These are phyloP conservation scores for Arachnomyces sp. DNA, from an alignment of 2,329 filamentous ascomycete genomes.

Conservation along the genomic window DNA sequence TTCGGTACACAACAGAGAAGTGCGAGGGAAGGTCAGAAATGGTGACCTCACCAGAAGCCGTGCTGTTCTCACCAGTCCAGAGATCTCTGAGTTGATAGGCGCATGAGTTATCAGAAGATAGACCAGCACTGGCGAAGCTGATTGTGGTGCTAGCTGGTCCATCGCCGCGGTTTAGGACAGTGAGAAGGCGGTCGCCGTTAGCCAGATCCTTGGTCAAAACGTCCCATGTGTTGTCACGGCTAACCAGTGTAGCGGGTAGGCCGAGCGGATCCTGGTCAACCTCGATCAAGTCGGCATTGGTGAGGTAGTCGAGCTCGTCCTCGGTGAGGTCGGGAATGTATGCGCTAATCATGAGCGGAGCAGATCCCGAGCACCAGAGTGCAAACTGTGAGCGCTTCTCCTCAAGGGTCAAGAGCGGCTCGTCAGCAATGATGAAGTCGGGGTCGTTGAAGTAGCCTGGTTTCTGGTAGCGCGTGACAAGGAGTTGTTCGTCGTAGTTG, in stretches of 20 bases:
- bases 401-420: slow-evolving; percentile 35
- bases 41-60: slow-evolving; percentile 18
- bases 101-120: slow-evolving; percentile 22
- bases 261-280: slow-evolving; percentile 38
- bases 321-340: slow-evolving; percentile 31
- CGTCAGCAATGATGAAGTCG: slow-evolving; percentile 45
- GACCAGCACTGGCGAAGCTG: slow-evolving; percentile 30
- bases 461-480: slow-evolving; percentile 39
- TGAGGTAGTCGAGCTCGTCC: slow-evolving; percentile 30
- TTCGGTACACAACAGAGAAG: slow-evolving; percentile 38
- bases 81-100: slow-evolving; percentile 35
- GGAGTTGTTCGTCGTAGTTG: slow-evolving; percentile 27
- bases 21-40: slow-evolving; percentile 29
- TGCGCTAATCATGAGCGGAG: slow-evolving; percentile 43
- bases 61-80: slow-evolving; percentile 32
- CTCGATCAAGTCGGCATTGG: slow-evolving; percentile 35
- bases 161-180: slow-evolving; percentile 39
- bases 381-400: slow-evolving; percentile 45
- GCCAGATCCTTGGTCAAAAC: slow-evolving; percentile 41
- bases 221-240: slow-evolving; percentile 37
- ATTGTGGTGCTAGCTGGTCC: slow-evolving; percentile 23
- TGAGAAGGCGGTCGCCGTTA: slow-evolving; percentile 42
- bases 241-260: slow-evolving; percentile 43
- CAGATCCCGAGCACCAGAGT: slow-evolving; percentile 45
- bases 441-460: slow-evolving; percentile 42